Percentiles rank a stretch among this genome's conserved stretches.
These are phyloP conservation scores for Wallacemonas collosoma DNA, from an alignment of 208 protist species.

Conservation along the genomic window DNA sequence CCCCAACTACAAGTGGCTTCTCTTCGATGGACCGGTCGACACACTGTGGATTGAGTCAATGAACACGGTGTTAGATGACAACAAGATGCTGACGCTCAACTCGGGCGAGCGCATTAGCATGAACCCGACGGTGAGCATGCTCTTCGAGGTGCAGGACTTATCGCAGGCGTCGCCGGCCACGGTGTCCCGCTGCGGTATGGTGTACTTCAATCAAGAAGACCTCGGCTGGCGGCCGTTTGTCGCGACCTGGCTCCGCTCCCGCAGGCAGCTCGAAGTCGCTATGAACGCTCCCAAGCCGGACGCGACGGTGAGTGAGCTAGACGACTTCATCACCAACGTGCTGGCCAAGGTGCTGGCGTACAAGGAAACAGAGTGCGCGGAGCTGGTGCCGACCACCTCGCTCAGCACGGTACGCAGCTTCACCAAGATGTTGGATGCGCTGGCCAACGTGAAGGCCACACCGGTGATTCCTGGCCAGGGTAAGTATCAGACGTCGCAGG, in stretches of 20 bases:
- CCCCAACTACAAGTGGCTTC: constrained; percentile 96
- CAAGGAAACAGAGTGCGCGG: constrained; percentile 77
- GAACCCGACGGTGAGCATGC: constrained; percentile 94
- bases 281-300: constrained; percentile 93
- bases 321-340: constrained; percentile 88
- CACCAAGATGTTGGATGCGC: constrained; percentile 94
- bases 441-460: constrained; percentile 88
- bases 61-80: constrained; percentile 99
- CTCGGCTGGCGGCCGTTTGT: constrained; percentile 96
- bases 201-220: constrained; percentile 96
- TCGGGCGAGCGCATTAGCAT: constrained; percentile 98
- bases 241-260: constrained; percentile 92
- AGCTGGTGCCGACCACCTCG: constrained; percentile 90
- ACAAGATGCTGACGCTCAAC: constrained; percentile 99
- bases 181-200: constrained; percentile 98
- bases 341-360: constrained; percentile 80
- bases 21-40: constrained; percentile 99
- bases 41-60: constrained; percentile 99
- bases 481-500: constrained; percentile 78
- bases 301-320: constrained; percentile 77
- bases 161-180: constrained; percentile 98
- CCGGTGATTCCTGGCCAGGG: constrained; percentile 61
- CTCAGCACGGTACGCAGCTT: constrained; percentile 93
- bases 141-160: constrained; percentile 99
- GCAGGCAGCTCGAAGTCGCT: constrained; percentile 81